These are phyloP conservation scores for Pseudoturritis turrita DNA, from an alignment of 345 rosid species.

Conservation along the genomic window DNA sequence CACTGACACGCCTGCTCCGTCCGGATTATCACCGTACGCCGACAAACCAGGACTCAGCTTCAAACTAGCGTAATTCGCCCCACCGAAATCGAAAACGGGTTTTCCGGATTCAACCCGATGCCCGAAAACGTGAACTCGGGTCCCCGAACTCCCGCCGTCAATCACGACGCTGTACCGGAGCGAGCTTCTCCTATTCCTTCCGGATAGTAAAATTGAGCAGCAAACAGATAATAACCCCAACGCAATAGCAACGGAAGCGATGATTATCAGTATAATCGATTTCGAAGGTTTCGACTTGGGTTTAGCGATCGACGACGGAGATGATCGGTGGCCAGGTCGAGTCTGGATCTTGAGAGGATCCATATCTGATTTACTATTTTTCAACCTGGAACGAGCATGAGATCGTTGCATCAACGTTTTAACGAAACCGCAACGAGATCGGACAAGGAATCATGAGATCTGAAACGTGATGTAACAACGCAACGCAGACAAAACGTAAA, in stretches of 20 bases:
- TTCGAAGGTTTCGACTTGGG: conserved; percentile 28
- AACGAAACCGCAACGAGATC: neutral
- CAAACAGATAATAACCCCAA: conserved; percentile 24
- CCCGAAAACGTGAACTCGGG: conserved; percentile 62
- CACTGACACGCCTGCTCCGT: conserved; percentile 51
- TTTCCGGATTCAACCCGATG: conserved; percentile 33
- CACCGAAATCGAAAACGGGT: conserved; percentile 47
- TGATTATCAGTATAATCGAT: conserved; percentile 19
- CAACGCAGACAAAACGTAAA: neutral
- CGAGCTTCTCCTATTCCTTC: neutral
- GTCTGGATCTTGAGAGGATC: conserved; percentile 48
- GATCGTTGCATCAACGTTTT: conserved; percentile 77
- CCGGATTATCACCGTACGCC: conserved; percentile 53
- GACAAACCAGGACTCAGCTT: conserved; percentile 84
- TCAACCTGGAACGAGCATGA: conserved; percentile 55
- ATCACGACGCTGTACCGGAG: conserved; percentile 45
- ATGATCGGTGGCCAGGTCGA: conserved; percentile 39
- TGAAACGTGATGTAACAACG: neutral
- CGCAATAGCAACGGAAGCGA: conserved; percentile 22
- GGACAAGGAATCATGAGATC: conserved; percentile 24
- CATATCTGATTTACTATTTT: conserved; percentile 37
- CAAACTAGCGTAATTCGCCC: conserved; percentile 42
- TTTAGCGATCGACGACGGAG: conserved; percentile 37
- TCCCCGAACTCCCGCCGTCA: conserved; percentile 91
- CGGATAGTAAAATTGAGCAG: conserved; percentile 27